Percentiles rank a stretch among this genome's conserved stretches.
Conservation (phyloP, 768 basidiomycete genomes). For the Lentinus tigrinus region DNA sequence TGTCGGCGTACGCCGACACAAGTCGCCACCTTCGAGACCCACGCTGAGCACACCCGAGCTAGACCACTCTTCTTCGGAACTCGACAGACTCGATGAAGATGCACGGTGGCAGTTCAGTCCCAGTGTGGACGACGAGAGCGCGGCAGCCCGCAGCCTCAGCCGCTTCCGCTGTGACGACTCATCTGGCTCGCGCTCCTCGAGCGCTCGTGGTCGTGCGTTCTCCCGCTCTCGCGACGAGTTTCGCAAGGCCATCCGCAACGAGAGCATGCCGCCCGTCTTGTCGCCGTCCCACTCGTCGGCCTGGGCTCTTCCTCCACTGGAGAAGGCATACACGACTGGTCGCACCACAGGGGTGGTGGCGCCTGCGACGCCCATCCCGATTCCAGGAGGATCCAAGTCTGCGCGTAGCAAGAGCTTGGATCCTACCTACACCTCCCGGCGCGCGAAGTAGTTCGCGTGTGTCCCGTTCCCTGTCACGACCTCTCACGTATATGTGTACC, state of each 20-base stretch:
- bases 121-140: neutral
- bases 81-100: slow-evolving; percentile 11
- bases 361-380: slow-evolving; percentile 18
- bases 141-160: slow-evolving; percentile 1
- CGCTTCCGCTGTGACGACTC: neutral
- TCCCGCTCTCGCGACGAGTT: slow-evolving; percentile 8
- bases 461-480: neutral
- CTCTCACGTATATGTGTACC: neutral
- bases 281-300: slow-evolving; percentile 12
- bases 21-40: slow-evolving; percentile 11
- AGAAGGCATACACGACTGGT: neutral
- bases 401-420: slow-evolving; percentile 15
- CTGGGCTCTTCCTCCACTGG: slow-evolving; percentile 8
- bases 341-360: neutral
- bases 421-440: neutral
- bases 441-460: neutral
- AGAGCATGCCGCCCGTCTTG: slow-evolving; percentile 24
- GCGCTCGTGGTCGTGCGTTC: slow-evolving; percentile 12
- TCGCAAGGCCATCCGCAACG: slow-evolving; percentile 14
- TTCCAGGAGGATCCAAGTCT: neutral
- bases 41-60: slow-evolving; percentile 4
- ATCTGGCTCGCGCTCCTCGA: neutral
- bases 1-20: slow-evolving; percentile 8
- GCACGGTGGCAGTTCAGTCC: slow-evolving; percentile 11
- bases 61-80: slow-evolving; percentile 8